Evolutionary conservation across 1,284 basidiomycete species (phyloP).

Genomic region (Ganoderma sinense): DNA sequence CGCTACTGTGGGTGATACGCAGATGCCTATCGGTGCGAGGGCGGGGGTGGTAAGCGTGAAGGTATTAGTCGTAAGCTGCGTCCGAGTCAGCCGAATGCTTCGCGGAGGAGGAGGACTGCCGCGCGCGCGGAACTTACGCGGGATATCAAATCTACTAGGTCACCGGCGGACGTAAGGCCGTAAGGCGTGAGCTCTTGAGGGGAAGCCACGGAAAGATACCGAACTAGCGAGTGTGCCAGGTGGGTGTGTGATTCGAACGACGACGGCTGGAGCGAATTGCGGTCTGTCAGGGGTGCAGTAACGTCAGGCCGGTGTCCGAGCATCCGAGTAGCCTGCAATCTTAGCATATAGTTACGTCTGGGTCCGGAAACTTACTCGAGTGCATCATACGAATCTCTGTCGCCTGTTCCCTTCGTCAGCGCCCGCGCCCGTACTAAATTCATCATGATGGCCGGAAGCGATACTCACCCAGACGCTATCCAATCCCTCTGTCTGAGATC

Average conservation of each 20-base stretch:
- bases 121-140: conserved; percentile 50
- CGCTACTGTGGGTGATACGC: conserved; percentile 80
- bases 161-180: conserved; percentile 62
- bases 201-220: conserved; percentile 65
- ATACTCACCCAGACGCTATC: conserved; percentile 67
- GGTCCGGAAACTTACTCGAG: conserved; percentile 63
- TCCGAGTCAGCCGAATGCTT: conserved; percentile 11
- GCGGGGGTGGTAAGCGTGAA: conserved; percentile 84
- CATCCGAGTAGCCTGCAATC: background rate
- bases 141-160: conserved; percentile 78
- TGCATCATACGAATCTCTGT: conserved; percentile 75
- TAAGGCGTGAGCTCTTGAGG: conserved; percentile 64
- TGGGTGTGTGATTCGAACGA: conserved; percentile 66
- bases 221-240: conserved; percentile 74
- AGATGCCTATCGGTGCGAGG: conserved; percentile 81
- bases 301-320: background rate
- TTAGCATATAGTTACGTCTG: background rate
- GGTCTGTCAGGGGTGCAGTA: conserved; percentile 46
- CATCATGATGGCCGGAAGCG: conserved; percentile 5
- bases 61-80: conserved; percentile 87
- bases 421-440: conserved; percentile 8
- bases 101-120: background rate
- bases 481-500: conserved; percentile 59
- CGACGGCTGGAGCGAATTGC: conserved; percentile 54
- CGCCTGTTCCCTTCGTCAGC: conserved; percentile 52